Base-by-base conservation (phyloP, 805 yeast species). In the Sugiyamaella chiloensis region DNA sequence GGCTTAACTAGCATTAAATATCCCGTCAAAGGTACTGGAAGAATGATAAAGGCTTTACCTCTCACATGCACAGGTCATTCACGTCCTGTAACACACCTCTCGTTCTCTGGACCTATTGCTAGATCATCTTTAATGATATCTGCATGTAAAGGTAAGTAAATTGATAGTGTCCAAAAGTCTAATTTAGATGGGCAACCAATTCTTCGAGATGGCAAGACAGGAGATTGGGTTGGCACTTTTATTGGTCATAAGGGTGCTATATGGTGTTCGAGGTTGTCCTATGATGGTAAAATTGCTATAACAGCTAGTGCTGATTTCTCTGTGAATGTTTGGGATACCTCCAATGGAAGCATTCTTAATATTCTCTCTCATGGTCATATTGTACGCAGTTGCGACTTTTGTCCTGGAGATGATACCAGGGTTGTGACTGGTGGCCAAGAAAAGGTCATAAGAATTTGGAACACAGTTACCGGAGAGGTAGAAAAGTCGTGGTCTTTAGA, bases 171-270 rank as follows among this genome's bases (percentile, higher is more conserved):
- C 3, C 5, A 16, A 29, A 29, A 4, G 5, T 32, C 4, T 31
- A 7, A 31, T 16, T 5, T 21, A 40, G 68, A 64, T 48, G 67
- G 67, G 3, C 51, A 59, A 9, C 68, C 68, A 0, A 64, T 64
- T 52, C 56, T 64, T 8, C 52, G 68, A 16, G 59, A 63, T 35
- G 69, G 68, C 2, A 51, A 55, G 16, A 61, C 67, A 12, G 68
- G 68, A 2, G 68, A 64, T 48, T 64, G 68, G 68, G 54, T 64
- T 11, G 68, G 68, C 23, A 63, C 68, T 2, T 64, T 55, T 35
- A 37, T 62, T 9, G 68, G 68, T 7, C 68, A 64, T 40, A 63
- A 63, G 45, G 68, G 68, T 2, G 64, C 69, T 2, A 60, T 58
- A 4, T 61, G 67, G 65, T 59, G 65, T 31, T 52, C 64, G 8